A percentile compares a stretch with the other conserved stretches of the same genome.
Conservation (phyloP, 345 rosid species). For the Streptanthus diversifolius region DNA sequence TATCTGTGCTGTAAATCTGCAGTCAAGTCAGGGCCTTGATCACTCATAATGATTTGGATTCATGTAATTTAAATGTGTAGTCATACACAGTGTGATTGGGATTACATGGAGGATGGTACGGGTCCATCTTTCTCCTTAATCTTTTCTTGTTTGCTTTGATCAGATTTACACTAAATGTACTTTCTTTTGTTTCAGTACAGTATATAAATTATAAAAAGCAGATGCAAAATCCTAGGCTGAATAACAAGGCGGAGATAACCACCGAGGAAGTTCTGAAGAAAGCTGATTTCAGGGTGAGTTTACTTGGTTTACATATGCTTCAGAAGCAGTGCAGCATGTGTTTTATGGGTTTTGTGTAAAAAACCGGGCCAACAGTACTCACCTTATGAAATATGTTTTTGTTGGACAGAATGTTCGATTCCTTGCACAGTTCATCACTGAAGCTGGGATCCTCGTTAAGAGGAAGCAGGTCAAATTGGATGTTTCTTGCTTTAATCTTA, state of each 20-base stretch:
- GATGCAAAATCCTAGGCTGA: slow-evolving; percentile 27
- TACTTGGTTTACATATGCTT: slow-evolving; percentile 3
- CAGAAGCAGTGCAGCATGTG: not conserved
- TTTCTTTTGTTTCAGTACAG: slow-evolving; percentile 34
- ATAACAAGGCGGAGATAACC: slow-evolving; percentile 45
- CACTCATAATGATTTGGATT: slow-evolving; percentile 5
- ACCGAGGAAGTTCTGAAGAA: slow-evolving; percentile 57
- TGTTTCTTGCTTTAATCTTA: not conserved
- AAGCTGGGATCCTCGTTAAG: slow-evolving; percentile 77
- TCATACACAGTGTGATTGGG: not conserved
- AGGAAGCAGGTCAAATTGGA: slow-evolving; percentile 58
- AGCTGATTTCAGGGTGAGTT: slow-evolving; percentile 85
- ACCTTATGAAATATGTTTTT: slow-evolving; percentile 5
- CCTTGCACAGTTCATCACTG: slow-evolving; percentile 78
- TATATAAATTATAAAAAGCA: slow-evolving; percentile 55
- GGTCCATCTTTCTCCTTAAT: not conserved
- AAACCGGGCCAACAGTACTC: not conserved
- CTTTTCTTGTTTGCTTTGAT: not conserved
- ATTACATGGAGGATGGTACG: not conserved
- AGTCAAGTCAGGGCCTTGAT: not conserved
- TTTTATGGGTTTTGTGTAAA: not conserved
- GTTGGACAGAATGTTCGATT: slow-evolving; percentile 75
- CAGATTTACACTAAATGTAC: not conserved
- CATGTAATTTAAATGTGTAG: not conserved
- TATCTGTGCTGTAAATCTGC: not conserved